phyloP scores from a whole-genome alignment of 164 flowering plant species.

The Vitis amurensis region DNA sequence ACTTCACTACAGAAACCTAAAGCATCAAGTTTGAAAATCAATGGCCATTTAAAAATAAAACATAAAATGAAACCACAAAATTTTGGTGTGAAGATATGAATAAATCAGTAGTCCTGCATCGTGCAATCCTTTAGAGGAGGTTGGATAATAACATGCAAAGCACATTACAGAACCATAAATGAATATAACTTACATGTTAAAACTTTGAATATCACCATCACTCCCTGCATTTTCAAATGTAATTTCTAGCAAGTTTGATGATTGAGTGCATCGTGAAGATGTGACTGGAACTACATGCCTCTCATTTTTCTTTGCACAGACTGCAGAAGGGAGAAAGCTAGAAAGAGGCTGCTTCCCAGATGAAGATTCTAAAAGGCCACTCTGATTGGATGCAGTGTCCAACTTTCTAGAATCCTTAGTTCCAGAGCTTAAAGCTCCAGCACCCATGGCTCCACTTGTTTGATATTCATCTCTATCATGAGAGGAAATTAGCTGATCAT shows the following conservation, averaged over 20 bases:
- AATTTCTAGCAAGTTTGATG: slow-evolving; percentile 32
- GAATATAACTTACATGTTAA: slow-evolving; percentile 54
- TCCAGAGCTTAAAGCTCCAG: slow-evolving; percentile 39
- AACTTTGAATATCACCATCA: slow-evolving; percentile 36
- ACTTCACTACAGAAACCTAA: no score
- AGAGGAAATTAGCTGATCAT: slow-evolving; percentile 50
- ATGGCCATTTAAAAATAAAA: no score
- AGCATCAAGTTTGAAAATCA: no score
- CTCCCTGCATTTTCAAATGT: slow-evolving; percentile 33
- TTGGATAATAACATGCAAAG: no score
- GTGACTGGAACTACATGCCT: slow-evolving; percentile 24
- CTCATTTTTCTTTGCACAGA: slow-evolving; percentile 32
- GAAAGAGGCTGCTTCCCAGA: slow-evolving; percentile 27
- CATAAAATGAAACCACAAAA: no score
- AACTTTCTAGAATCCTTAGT: slow-evolving; percentile 20
- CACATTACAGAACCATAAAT: not conserved
- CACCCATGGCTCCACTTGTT: slow-evolving; percentile 23
- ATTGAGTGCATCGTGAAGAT: slow-evolving; percentile 23
- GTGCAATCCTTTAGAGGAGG: no score
- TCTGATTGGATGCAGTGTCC: slow-evolving; percentile 31
- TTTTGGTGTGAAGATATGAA: no score
- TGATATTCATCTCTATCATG: slow-evolving; percentile 48
- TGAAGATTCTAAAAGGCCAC: slow-evolving; percentile 27
- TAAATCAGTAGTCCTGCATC: no score
- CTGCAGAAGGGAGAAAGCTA: slow-evolving; percentile 37